These are phyloP conservation scores for Bullera alba DNA, from an alignment of 768 basidiomycete species.

Conservation along the genomic window DNA sequence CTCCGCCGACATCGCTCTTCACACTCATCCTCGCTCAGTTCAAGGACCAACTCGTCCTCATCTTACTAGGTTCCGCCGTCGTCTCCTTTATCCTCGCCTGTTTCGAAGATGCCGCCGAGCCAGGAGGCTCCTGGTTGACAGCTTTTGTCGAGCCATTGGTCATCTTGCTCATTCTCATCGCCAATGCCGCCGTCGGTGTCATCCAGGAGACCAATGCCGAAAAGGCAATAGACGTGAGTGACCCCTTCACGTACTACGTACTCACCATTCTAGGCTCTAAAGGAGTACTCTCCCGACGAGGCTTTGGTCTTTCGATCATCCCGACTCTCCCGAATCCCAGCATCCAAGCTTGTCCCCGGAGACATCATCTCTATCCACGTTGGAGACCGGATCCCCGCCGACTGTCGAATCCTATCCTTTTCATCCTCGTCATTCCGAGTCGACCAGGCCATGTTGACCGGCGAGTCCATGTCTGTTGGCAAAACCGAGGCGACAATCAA, in stretches of 20 bases:
- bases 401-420: constrained; percentile 80
- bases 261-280: constrained; percentile 62
- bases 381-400: constrained; percentile 91
- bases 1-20: constrained; percentile 84
- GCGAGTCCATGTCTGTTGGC: constrained; percentile 82
- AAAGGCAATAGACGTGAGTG: constrained; percentile 87
- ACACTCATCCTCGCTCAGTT: constrained; percentile 96
- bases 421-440: constrained; percentile 88
- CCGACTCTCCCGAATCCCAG: constrained; percentile 64
- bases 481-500: constrained; percentile 64
- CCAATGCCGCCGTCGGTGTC: constrained; percentile 96
- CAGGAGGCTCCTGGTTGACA: constrained; percentile 54
- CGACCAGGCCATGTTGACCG: constrained; percentile 94
- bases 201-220: constrained; percentile 95
- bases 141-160: constrained; percentile 94
- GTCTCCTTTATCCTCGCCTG: constrained; percentile 88
- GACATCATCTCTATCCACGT: constrained; percentile 86
- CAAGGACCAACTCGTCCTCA: constrained; percentile 96
- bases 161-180: constrained; percentile 89
- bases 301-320: constrained; percentile 79
- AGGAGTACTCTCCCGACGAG: constrained; percentile 95
- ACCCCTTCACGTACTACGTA: not conserved
- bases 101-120: constrained; percentile 68
- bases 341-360: constrained; percentile 85
- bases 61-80: constrained; percentile 85